Conservation (phyloP, 1,139 yeast genomes). For the Scheffersomyces lignicola region DNA sequence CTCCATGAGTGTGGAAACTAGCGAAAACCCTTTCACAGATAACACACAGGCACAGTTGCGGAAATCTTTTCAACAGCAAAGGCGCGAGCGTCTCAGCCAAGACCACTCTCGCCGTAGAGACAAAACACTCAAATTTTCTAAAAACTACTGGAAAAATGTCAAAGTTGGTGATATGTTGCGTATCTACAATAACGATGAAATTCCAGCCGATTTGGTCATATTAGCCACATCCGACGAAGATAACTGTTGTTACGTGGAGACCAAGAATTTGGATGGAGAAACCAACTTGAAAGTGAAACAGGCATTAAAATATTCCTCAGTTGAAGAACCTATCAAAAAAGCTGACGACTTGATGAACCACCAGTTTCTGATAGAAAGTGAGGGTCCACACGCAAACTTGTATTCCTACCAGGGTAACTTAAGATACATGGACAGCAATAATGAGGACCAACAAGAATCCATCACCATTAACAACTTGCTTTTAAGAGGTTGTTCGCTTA, state of each 20-base stretch:
- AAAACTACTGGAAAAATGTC: constrained; percentile 53
- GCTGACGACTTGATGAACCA: constrained; percentile 46
- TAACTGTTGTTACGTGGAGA: constrained; percentile 56
- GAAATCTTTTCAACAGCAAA: constrained; percentile 22
- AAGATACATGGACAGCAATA: constrained; percentile 27
- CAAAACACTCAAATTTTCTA: constrained; percentile 30
- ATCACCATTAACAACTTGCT: constrained; percentile 49
- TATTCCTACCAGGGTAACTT: constrained; percentile 58
- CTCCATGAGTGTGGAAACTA: constrained; percentile 11
- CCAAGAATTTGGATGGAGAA: constrained; percentile 63
- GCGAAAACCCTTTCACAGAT: constrained; percentile 23
- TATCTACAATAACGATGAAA: constrained; percentile 54
- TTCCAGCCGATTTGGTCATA: constrained; percentile 56
- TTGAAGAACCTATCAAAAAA: constrained; percentile 29
- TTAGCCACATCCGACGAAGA: constrained; percentile 55
- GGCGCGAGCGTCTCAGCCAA: constrained; percentile 7
- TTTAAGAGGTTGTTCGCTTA: constrained; percentile 51
- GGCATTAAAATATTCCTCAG: constrained; percentile 44
- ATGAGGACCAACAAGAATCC: constrained; percentile 35
- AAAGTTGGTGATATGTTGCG: constrained; percentile 55
- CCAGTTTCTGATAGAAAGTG: constrained; percentile 48
- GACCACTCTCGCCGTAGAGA: constrained; percentile 12
- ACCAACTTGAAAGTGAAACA: constrained; percentile 57
- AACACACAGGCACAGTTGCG: constrained; percentile 12
- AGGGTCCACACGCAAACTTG: constrained; percentile 56